Evolutionary conservation across 2,329 filamentous ascomycete species (phyloP), one percentile per base, ranked within the genome.

Genomic region (Acephala macrosclerotiorum): DNA sequence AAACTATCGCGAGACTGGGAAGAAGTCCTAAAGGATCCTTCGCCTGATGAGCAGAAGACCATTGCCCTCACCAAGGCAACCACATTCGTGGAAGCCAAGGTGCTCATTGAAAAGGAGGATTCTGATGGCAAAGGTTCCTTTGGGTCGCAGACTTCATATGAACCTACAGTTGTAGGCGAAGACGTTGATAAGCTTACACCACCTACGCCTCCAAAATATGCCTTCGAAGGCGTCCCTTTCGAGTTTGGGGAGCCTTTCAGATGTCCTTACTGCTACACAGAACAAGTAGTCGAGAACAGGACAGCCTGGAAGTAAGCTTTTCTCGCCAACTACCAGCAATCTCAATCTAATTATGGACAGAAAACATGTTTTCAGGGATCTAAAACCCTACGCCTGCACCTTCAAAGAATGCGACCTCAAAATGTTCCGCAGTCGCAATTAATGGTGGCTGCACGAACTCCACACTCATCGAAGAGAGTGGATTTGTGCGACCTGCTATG

Each of bases 331-430:
- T 18, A 12, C 8, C 3, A 22, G 16, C 12, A 45, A 63, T 2
- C 8, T 11, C 8, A 35, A 51, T 49, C 61, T 66, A 9, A 70
- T 49, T 16, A 18, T 11, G 18, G 64, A 29, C 14, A 71, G 72
- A 20, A 72, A 70, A 40, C 76, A 79, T 64, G 74, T 77, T 3
- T 75, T 77, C n/a, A 66, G 67, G 14, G 77, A 79, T 57, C 68
- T 79, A 2, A 75, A 72, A 66, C 71, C 77, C 20, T 79, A 78
- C 53, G 71, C 79, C 0, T 79, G 77, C 68, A 79, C 77, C 12
- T 74, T 75, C 49, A 66, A 74, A 45, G 70, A 71, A 36, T 79
- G 77, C 40, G 67, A 74, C 1, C 40, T 73, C 26, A 67, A 63
- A 26, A 68, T 77, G 61, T 78, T 78, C 58, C 66, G 63, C 3